Percentiles rank a stretch among this genome's conserved stretches.
phyloP scores from a whole-genome alignment of 2,329 filamentous ascomycete genomes.

The Malbranchea zuffiana region DNA sequence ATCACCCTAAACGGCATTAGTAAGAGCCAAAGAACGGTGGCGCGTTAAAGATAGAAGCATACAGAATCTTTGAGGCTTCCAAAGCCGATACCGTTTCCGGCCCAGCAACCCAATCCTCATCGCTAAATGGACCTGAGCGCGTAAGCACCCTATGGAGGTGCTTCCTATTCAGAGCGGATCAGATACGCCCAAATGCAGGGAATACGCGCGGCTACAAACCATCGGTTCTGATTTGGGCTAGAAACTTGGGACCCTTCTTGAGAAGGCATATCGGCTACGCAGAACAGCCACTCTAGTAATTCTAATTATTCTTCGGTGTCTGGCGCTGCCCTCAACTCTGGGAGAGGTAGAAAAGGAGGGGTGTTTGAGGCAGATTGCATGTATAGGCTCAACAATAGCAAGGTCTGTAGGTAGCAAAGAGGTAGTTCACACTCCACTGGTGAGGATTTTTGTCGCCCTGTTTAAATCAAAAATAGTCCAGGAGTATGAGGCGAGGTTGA shows the following conservation, averaged over 20 bases:
- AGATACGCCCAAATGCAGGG: background rate
- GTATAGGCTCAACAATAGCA: no score
- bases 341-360: no score
- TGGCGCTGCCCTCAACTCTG: no score
- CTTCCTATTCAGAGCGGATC: conserved; percentile 42
- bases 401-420: no score
- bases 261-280: conserved; percentile 1
- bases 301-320: no score
- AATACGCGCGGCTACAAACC: conserved; percentile 18
- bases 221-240: conserved; percentile 14
- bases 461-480: no score
- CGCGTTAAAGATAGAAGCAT: conserved; percentile 26
- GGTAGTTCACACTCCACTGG: no score
- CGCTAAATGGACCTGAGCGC: conserved; percentile 69
- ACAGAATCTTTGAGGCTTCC: conserved; percentile 66
- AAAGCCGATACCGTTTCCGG: conserved; percentile 45
- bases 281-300: no score
- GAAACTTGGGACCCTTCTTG: background rate
- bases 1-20: conserved; percentile 23
- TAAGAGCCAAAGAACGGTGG: conserved; percentile 2
- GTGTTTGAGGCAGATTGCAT: no score
- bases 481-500: no score
- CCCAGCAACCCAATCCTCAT: conserved; percentile 47
- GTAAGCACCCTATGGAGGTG: conserved; percentile 73
- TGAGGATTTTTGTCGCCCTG: no score